These are phyloP conservation scores for Gorgonomyces haynaldii DNA, from an alignment of 192 early-diverging fungal genomes.

Conservation along the genomic window DNA sequence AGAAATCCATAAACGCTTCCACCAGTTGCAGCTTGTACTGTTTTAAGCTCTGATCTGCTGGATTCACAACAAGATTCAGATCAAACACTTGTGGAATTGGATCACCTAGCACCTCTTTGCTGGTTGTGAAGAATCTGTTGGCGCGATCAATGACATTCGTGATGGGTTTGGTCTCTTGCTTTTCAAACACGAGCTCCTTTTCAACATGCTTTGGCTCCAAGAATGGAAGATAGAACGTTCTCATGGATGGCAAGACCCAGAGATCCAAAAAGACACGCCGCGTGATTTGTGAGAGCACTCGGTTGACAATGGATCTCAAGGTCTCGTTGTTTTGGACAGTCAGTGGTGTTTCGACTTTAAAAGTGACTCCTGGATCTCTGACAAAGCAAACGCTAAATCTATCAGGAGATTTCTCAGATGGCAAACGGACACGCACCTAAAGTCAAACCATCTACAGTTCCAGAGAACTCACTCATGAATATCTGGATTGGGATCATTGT, in stretches of 20 bases:
- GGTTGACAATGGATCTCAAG: constrained; percentile 33
- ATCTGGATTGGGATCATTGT: constrained; percentile 33
- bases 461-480: constrained; percentile 22
- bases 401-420: constrained; percentile 30
- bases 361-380: constrained; percentile 39
- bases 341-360: constrained; percentile 35
- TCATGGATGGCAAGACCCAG: constrained; percentile 46
- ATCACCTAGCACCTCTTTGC: constrained; percentile 20
- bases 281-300: constrained; percentile 26
- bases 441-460: constrained; percentile 18
- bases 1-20: constrained; percentile 1
- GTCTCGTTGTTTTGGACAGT: constrained; percentile 36
- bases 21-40: not conserved
- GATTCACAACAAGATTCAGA: too few relatives aligned
- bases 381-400: constrained; percentile 41
- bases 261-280: constrained; percentile 39
- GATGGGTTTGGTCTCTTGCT: too few relatives aligned
- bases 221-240: constrained; percentile 38
- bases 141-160: not conserved
- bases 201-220: constrained; percentile 36
- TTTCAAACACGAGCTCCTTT: not conserved
- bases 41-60: not conserved
- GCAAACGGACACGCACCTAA: constrained; percentile 29
- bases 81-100: too few relatives aligned
- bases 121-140: not conserved